phyloP scores from a whole-genome alignment of 192 early-diverging fungal genomes.

The Podila clonocystis region DNA sequence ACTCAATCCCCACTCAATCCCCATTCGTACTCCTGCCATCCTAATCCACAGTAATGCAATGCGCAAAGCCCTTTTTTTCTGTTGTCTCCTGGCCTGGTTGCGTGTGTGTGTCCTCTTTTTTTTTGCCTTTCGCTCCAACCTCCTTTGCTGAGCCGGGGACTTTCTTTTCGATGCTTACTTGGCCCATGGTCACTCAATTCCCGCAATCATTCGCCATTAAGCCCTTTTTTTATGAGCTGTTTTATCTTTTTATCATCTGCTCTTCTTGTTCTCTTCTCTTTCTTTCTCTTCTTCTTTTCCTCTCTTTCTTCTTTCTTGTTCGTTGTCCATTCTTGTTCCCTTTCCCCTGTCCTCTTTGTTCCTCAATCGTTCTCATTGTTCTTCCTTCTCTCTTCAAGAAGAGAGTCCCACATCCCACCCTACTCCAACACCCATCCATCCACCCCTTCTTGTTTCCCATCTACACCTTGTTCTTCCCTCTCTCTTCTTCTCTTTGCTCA shows the following conservation, averaged over 20 bases:
- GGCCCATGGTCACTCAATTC: no score
- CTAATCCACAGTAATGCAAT: no score
- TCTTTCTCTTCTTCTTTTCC: not conserved
- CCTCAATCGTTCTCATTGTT: not conserved
- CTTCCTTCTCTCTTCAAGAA: not conserved
- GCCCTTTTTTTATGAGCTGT: no score
- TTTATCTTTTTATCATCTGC: not conserved
- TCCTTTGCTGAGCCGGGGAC: no score
- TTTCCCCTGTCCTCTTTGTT: constrained; percentile 9
- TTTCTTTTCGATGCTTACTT: no score
- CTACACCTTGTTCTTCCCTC: not conserved
- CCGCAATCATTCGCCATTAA: no score
- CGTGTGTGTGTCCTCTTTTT: no score
- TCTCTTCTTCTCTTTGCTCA: constrained; percentile 1
- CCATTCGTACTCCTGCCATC: no score
- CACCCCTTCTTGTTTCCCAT: not conserved
- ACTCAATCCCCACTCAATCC: no score
- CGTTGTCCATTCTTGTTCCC: constrained; percentile 28
- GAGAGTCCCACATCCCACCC: not conserved
- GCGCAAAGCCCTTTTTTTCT: no score
- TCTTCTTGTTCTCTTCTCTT: constrained; percentile 4
- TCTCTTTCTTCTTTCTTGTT: not conserved
- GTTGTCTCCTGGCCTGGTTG: no score
- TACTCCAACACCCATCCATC: not conserved
- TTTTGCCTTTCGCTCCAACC: no score